These are phyloP conservation scores for Mucor circinelloides DNA, from an alignment of 371 early-diverging fungal species.

Conservation along the genomic window DNA sequence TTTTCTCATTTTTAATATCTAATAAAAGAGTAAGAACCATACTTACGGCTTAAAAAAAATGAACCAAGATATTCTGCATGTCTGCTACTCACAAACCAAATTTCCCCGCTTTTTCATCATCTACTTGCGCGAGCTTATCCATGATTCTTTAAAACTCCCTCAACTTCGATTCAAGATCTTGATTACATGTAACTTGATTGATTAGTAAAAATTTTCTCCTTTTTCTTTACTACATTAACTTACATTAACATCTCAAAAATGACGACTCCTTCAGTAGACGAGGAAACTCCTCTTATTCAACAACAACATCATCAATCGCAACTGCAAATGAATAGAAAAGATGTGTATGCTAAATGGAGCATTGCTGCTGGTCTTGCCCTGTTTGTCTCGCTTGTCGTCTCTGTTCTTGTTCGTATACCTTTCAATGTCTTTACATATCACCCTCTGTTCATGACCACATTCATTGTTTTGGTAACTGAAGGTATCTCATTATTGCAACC, in stretches of 20 bases:
- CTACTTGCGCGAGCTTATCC: neutral
- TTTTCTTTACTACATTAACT: neutral
- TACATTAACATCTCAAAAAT: neutral
- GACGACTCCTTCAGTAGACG: neutral
- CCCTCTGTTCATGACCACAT: constrained; percentile 30
- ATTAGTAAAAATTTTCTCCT: neutral
- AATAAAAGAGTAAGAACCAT: neutral
- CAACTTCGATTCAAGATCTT: neutral
- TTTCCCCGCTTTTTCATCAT: neutral
- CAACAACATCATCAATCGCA: neutral
- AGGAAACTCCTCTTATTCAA: neutral
- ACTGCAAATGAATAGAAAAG: neutral
- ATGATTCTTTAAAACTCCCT: neutral
- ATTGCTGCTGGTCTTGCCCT: constrained; percentile 20
- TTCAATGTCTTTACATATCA: constrained; percentile 36
- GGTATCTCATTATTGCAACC: constrained; percentile 37
- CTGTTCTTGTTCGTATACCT: constrained; percentile 25
- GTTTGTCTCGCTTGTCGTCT: constrained; percentile 28
- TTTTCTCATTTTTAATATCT: neutral
- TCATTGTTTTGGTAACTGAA: constrained; percentile 31
- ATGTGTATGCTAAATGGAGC: constrained; percentile 6
- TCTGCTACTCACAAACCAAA: neutral
- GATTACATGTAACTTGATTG: neutral
- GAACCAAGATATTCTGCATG: neutral
- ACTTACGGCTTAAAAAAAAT: neutral